phyloP scores from a whole-genome alignment of 768 basidiomycete species.

The Mycena galericulata region DNA sequence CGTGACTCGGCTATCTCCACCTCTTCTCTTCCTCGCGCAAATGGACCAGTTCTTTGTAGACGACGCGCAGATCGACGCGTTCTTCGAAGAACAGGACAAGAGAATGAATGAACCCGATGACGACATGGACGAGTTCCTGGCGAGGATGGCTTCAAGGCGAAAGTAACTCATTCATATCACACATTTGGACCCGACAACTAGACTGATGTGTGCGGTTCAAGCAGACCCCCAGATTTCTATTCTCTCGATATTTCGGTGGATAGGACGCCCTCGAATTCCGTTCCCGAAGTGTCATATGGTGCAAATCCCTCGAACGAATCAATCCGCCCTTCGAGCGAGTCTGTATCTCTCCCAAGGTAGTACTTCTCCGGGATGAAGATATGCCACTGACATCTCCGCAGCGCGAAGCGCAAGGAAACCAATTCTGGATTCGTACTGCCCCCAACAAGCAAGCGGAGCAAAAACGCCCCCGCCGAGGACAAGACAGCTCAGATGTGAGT shows the following conservation, averaged over 20 bases:
- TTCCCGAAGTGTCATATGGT: not conserved
- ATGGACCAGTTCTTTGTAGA: too few relatives aligned
- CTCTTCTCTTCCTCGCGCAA: too few relatives aligned
- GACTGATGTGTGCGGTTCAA: not conserved
- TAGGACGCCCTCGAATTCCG: not conserved
- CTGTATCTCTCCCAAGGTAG: not conserved
- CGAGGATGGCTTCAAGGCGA: conserved; percentile 44
- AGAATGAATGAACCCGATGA: conserved; percentile 67
- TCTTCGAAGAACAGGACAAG: conserved; percentile 67
- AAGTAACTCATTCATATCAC: conserved; percentile 2
- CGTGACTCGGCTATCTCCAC: not conserved
- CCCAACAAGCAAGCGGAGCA: not conserved
- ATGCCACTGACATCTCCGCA: not conserved
- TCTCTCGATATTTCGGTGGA: not conserved
- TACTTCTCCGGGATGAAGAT: not conserved
- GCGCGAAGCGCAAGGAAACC: not conserved
- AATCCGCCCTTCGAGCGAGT: not conserved
- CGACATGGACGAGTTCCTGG: conserved; percentile 60
- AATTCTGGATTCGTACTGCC: not conserved
- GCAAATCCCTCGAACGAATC: conserved; percentile 5
- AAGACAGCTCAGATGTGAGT: conserved; percentile 3
- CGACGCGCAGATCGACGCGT: conserved; percentile 59
- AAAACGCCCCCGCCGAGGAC: not conserved
- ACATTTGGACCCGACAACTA: not conserved
- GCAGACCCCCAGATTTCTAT: not conserved